Percentiles rank a stretch among this genome's conserved stretches.
These are phyloP conservation scores for Rhizoclosmatium globosum DNA, from an alignment of 192 early-diverging fungal genomes.

Conservation along the genomic window DNA sequence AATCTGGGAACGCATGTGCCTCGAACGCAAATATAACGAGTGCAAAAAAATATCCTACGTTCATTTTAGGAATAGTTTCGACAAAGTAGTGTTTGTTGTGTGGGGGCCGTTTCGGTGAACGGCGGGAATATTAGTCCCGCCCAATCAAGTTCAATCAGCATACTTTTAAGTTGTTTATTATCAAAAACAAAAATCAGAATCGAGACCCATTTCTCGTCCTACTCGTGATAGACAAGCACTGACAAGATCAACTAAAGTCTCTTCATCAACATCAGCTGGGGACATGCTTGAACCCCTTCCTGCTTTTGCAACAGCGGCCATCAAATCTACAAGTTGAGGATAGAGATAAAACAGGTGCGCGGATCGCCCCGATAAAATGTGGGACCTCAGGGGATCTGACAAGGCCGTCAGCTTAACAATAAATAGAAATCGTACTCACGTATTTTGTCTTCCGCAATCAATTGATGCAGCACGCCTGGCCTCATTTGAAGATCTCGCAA, in stretches of 20 bases:
- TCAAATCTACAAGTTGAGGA: conserved; percentile 65
- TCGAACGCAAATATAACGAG: too few relatives aligned
- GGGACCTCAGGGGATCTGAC: conserved; percentile 56
- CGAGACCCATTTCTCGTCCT: conserved; percentile 49
- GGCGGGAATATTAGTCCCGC: too few relatives aligned
- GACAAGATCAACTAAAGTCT: conserved; percentile 41
- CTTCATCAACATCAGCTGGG: conserved; percentile 41
- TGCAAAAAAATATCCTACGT: too few relatives aligned
- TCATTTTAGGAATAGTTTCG: too few relatives aligned
- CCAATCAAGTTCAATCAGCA: too few relatives aligned
- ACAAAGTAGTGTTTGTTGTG: too few relatives aligned
- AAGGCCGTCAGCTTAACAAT: neutral
- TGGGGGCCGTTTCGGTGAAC: too few relatives aligned
- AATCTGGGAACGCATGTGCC: conserved; percentile 11
- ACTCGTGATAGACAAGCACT: conserved; percentile 43
- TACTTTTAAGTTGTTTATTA: too few relatives aligned
- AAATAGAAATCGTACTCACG: conserved; percentile 42
- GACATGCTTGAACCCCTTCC: conserved; percentile 22
- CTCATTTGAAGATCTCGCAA: conserved; percentile 59
- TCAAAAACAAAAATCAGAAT: too few relatives aligned
- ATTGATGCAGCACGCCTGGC: conserved; percentile 46
- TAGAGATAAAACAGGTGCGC: conserved; percentile 80
- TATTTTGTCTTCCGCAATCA: conserved; percentile 46
- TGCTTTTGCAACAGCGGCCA: conserved; percentile 39
- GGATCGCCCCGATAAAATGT: conserved; percentile 62